Evolutionary conservation across 2,329 filamentous ascomycete genomes (phyloP), one percentile per base, ranked within the genome.

Genomic region (Anisogramma anomala): DNA sequence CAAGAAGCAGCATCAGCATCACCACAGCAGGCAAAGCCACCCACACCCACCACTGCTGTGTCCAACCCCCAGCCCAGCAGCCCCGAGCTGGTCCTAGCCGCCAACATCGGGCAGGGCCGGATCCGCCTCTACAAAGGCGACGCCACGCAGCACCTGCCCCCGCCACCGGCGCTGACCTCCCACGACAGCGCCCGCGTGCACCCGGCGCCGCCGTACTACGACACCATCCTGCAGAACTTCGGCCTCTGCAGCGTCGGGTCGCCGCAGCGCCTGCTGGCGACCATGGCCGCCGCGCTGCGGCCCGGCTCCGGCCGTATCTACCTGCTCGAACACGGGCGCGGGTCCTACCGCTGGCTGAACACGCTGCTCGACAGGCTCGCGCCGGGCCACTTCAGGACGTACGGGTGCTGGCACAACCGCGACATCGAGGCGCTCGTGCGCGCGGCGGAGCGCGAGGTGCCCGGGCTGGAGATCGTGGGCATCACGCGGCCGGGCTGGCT

Each of bases 401-500:
- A 74, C 52, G 77, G 77, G 3, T 81, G 77, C 59, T 80, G 77
- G 77, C 80, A 75, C 75, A 81, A 81, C 58, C 63, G 77, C 39
- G 76, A 80, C 52, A 69, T 81, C 45, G 68, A 71, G 50, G 58
- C 52, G 25, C 63, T 79, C 22, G 66, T 79, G 7, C 58, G 65
- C 39, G 63, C 68, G 45, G 75, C 73, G 22, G 61, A 61, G 15
- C 47, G 51, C 37, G 53, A 54, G 36, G 62, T 71, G 3, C 71
- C 71, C 0, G 73, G 74, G 2, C 59, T 81, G 36, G 69, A 77
- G 54, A 59, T 80, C 30, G 66, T 79, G 32, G 60, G 63, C 47
- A 54, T 79, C 17, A 60, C 71, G 49, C 64, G 70, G 37, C 73
- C 73, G 3, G 66, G 66, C 38, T 55, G 66, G 50, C 53, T 66